Conservation (phyloP, 2,329 filamentous ascomycete genomes). For the Cyanodermella asteris region DNA sequence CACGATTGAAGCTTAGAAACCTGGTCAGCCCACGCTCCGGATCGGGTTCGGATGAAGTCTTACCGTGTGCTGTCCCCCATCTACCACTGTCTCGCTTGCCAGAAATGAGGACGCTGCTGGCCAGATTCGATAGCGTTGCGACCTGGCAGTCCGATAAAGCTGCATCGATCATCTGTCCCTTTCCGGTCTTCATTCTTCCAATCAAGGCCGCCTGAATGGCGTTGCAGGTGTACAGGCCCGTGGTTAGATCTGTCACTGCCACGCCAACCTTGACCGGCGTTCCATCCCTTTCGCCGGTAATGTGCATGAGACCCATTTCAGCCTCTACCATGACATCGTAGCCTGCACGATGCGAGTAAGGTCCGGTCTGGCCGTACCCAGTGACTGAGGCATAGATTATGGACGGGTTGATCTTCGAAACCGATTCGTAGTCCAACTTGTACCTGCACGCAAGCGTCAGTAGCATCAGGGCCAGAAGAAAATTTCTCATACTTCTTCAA, state of each 20-base stretch:
- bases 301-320: constrained; percentile 96
- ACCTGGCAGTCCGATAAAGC: constrained; percentile 86
- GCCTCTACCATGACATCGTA: constrained; percentile 99
- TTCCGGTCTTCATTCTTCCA: constrained; percentile 48
- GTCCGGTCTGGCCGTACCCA: constrained; percentile 87
- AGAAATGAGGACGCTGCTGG: constrained; percentile 73
- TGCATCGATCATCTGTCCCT: constrained; percentile 81
- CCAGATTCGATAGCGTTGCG: constrained; percentile 84
- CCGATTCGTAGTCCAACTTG: constrained; percentile 64
- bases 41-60: constrained; percentile 10
- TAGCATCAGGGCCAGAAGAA: no score
- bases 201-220: constrained; percentile 85
- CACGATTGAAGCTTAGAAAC: constrained; percentile 61
- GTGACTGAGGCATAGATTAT: constrained; percentile 94
- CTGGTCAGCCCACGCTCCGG: constrained; percentile 9
- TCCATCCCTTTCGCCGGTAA: constrained; percentile 71
- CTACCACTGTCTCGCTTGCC: constrained; percentile 70
- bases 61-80: constrained; percentile 93
- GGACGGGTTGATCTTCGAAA: constrained; percentile 60
- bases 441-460: no score
- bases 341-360: constrained; percentile 66
- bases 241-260: constrained; percentile 88
- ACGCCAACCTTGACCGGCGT: constrained; percentile 94
- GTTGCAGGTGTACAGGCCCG: constrained; percentile 85
- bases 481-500: constrained; percentile 88